Conservation (phyloP, 345 rosid genomes). For the Dipteronia sinensis region DNA sequence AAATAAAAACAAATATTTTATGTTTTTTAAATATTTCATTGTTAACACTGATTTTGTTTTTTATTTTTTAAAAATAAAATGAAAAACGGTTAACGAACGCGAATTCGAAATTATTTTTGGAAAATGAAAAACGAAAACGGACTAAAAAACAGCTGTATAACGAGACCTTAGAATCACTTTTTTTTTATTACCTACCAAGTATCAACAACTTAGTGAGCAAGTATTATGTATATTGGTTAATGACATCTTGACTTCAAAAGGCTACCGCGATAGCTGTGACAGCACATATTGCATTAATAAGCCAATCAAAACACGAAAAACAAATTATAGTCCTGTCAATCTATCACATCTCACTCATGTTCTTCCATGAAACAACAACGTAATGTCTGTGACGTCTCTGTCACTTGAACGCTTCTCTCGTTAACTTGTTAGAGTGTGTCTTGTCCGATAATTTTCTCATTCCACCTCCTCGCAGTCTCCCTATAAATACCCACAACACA, state of each 20-base stretch:
- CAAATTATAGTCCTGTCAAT: not conserved
- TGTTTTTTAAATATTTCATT: too few relatives aligned
- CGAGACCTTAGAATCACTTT: too few relatives aligned
- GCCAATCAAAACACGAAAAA: not conserved
- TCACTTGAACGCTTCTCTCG: constrained; percentile 1
- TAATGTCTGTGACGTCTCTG: not conserved
- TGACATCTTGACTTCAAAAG: too few relatives aligned
- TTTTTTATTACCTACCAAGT: too few relatives aligned
- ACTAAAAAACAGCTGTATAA: too few relatives aligned
- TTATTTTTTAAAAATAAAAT: too few relatives aligned
- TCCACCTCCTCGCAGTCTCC: not conserved
- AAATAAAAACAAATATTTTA: too few relatives aligned
- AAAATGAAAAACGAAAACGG: too few relatives aligned
- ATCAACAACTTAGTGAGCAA: constrained; percentile 1
- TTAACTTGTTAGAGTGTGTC: constrained; percentile 4
- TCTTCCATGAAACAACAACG: not conserved
- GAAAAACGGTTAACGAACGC: too few relatives aligned
- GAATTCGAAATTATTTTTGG: too few relatives aligned
- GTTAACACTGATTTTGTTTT: too few relatives aligned
- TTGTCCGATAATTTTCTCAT: constrained; percentile 19
- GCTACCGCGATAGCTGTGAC: not conserved
- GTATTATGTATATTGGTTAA: not conserved
- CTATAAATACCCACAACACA: constrained; percentile 13
- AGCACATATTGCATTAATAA: not conserved
- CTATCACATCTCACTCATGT: not conserved